Evolutionary conservation across 2,329 filamentous ascomycete species (phyloP), one percentile per base, ranked within the genome.

Genomic region (Curvularia sp.): DNA sequence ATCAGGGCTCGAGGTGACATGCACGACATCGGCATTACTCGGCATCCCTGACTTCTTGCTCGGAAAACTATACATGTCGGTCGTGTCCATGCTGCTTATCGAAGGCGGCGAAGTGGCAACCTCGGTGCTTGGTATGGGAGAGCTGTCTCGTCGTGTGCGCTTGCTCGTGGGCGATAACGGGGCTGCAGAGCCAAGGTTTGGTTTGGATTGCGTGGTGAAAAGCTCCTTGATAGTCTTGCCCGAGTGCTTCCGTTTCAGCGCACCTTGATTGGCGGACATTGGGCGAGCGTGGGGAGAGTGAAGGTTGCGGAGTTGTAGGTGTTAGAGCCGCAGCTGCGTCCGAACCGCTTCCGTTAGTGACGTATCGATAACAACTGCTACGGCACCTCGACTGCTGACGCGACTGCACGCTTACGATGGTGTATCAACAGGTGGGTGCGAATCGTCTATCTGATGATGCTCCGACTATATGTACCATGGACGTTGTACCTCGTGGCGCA

Each of bases 171-270:
- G 72, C 30, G 71, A 74, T 32, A 71, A 61, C 45, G 72, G 61
- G 48, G 61, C 67, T 43, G 70, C 60, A 49, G 61, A 63, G 45
- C 63, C 50, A 47, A 61, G 52, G 58, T 67, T 70, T 3, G 73
- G 72, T 65, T 76, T 76, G 25, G 72, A 69, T 53, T 76, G 74
- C 9, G 70, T 69, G 43, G 65, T 75, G 57, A 76, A 76, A 55
- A 75, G 72, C 49, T 75, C 72, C 42, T 68, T 71, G 60, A 75
- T 75, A 10, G 71, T 75, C 57, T 72, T 70, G 50, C 58, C 67
- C 59, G 74, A 66, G 63, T 75, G 73, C 69, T 76, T 77, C 43
- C 74, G 71, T 71, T 77, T 77, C 59, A 72, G 66, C 52, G 72
- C 66, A 59, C 65, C 66, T 53, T 70, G 32, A 59, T 66, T 68